Conservation (phyloP, 495 filamentous ascomycete species). For the Hyphodiscus hymeniophilus region DNA sequence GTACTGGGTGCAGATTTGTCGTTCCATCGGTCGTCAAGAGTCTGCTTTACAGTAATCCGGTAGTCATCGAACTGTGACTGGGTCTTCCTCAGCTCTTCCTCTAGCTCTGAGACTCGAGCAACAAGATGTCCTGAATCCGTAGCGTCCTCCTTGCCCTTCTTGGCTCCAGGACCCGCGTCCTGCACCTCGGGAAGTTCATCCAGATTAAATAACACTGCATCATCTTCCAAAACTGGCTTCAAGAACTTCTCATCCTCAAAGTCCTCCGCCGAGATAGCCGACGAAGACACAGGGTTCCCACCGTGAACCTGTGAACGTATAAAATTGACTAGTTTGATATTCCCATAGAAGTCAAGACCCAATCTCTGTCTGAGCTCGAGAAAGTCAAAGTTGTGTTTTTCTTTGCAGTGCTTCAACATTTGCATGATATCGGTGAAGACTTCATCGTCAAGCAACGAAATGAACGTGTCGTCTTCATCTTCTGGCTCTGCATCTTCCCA, state of each 20-base stretch:
- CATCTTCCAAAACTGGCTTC: slow-evolving; percentile 82
- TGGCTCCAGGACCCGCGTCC: slow-evolving; percentile 24
- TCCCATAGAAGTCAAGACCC: slow-evolving; percentile 71
- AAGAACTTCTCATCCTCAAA: slow-evolving; percentile 71
- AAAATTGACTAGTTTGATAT: slow-evolving; percentile 81
- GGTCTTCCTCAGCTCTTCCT: slow-evolving; percentile 57
- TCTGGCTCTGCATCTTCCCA: slow-evolving; percentile 80
- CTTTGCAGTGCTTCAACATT: slow-evolving; percentile 68
- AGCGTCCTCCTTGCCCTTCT: slow-evolving; percentile 28
- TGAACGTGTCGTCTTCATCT: slow-evolving; percentile 47
- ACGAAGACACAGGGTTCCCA: slow-evolving; percentile 41
- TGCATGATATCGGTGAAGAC: slow-evolving; percentile 54
- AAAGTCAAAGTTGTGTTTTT: slow-evolving; percentile 68
- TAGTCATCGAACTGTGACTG: slow-evolving; percentile 66
- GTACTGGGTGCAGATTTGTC: slow-evolving; percentile 26
- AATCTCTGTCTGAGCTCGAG: slow-evolving; percentile 53
- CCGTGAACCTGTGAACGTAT: slow-evolving; percentile 48
- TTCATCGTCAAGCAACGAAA: slow-evolving; percentile 63
- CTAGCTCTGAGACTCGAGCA: slow-evolving; percentile 55
- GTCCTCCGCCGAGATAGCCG: slow-evolving; percentile 42
- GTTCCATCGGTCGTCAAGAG: slow-evolving; percentile 62
- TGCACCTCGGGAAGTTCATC: slow-evolving; percentile 57
- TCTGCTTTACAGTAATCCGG: slow-evolving; percentile 56
- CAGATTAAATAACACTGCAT: slow-evolving; percentile 74
- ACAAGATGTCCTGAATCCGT: slow-evolving; percentile 33